Base-by-base conservation (phyloP, 371 early-diverging fungal genomes). In the Zopfochytrium polystomum region DNA sequence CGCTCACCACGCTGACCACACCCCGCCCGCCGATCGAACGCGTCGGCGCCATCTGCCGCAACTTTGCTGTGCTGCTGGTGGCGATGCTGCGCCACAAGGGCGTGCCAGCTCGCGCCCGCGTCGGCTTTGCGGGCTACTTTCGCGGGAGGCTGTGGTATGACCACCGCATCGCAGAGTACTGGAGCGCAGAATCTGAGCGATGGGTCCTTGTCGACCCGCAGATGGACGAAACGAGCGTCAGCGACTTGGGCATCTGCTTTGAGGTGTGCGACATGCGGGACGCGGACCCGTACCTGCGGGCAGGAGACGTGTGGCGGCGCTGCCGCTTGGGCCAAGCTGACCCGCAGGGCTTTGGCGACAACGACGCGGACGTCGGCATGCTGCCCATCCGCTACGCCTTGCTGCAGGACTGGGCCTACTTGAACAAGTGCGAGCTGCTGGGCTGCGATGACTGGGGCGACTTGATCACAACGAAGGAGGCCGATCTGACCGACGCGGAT, bases 191-290 rank as follows among this genome's bases (percentile, higher is more conserved):
- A 9, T 26, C 5, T 13, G 11, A 15, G 27, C 18, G 52, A n/a
- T 51, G 52, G 52, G 7, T 5, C 9, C 20, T 51, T 7, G 52
- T 51, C 13, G 52, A 51, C 32, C 52, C 52, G 30, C 13, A 51
- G 20, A 27, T 51, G 27, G 25, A 22, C 9, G n/a, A n/a, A n/a
- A n/a, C n/a, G n/a, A n/a, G n/a, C n/a, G n/a, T n/a, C n/a, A 27
- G n/a, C 7, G 11, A 13, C 18, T 30, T 30, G 13, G 52, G 52
- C 27, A 13, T 26, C 6, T 4, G 9, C 5, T 26, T 51, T n/a
- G 52, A 51, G 13, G 26, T 26, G 52, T 26, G 22, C 9, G 29
- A 51, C 27, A 5, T 51, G 25, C n/a, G 9, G 52, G 13, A 5
- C 22, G 30, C n/a, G n/a, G n/a, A n/a, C n/a, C n/a, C n/a, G 11